Evolutionary conservation across 768 basidiomycete species (phyloP).

Genomic region (Cyathus striatus): DNA sequence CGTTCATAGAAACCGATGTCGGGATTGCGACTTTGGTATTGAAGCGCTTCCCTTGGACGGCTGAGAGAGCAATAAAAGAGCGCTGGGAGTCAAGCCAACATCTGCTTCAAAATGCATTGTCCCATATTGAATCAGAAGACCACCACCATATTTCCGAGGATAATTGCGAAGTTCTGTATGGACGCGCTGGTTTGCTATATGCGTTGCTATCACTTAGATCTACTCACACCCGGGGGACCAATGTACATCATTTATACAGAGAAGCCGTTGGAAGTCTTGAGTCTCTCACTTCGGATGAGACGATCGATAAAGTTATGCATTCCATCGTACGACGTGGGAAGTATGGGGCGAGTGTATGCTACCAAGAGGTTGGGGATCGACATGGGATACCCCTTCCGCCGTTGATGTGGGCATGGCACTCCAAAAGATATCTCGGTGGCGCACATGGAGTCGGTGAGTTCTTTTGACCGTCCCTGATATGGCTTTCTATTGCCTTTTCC

Average conservation of each 20-base stretch:
- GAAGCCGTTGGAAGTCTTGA: neutral
- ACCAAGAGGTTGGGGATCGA: conserved; percentile 15
- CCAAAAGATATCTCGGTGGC: conserved; percentile 50
- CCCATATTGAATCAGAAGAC: conserved; percentile 4
- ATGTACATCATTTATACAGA: neutral
- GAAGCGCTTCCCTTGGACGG: conserved; percentile 13
- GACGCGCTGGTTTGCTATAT: conserved; percentile 53
- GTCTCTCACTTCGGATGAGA: conserved; percentile 20
- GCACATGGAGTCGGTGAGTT: conserved; percentile 56
- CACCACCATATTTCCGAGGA: conserved; percentile 27
- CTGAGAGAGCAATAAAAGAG: conserved; percentile 14
- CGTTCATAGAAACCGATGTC: conserved; percentile 36
- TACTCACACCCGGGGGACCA: conserved; percentile 6
- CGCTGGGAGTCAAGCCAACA: conserved; percentile 14
- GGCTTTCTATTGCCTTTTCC: neutral
- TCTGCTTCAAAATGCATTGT: conserved; percentile 13
- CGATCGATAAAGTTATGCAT: conserved; percentile 29
- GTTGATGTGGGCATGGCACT: conserved; percentile 59
- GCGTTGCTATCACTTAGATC: conserved; percentile 41
- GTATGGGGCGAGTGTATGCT: conserved; percentile 29
- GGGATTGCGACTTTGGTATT: conserved; percentile 34
- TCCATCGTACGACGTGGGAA: conserved; percentile 42
- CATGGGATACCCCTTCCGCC: conserved; percentile 23
- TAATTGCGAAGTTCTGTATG: conserved; percentile 54
- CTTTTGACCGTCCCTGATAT: neutral